Conservation (phyloP, 495 filamentous ascomycete genomes). For the Penicillium soppii region DNA sequence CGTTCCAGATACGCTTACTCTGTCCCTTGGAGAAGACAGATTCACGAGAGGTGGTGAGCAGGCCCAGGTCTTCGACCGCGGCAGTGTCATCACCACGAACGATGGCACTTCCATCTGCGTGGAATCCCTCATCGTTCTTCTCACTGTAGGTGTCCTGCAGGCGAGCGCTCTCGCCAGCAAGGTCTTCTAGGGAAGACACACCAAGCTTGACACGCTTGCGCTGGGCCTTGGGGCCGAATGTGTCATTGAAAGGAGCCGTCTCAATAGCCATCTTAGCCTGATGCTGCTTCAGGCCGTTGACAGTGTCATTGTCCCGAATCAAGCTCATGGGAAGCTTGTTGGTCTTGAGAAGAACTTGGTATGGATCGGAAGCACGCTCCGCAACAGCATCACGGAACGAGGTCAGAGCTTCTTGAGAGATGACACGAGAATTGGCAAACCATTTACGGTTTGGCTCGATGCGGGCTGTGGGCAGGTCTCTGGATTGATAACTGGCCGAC, state of each 20-base stretch:
- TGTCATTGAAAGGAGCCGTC: constrained; percentile 78
- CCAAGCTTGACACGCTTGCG: constrained; percentile 87
- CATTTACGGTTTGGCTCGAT: constrained; percentile 93
- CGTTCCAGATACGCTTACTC: constrained; percentile 95
- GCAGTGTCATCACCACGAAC: constrained; percentile 51
- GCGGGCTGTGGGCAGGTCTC: constrained; percentile 74
- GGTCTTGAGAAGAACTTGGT: constrained; percentile 85
- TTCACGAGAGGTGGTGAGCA: constrained; percentile 70
- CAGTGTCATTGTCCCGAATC: constrained; percentile 61
- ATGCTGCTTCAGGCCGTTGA: constrained; percentile 86
- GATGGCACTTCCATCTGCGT: constrained; percentile 67
- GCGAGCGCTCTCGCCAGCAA: constrained; percentile 74
- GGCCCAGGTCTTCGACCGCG: constrained; percentile 41
- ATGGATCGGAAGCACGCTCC: constrained; percentile 85
- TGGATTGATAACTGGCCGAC: constrained; percentile 81
- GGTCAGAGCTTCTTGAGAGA: constrained; percentile 65
- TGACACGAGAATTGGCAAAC: constrained; percentile 73
- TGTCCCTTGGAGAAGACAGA: constrained; percentile 93
- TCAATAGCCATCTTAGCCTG: constrained; percentile 93
- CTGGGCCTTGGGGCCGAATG: constrained; percentile 91
- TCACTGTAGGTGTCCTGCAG: constrained; percentile 79
- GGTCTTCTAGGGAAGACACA: constrained; percentile 74
- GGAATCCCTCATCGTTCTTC: constrained; percentile 66
- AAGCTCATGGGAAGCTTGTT: constrained; percentile 91
- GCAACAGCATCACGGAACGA: constrained; percentile 92